phyloP scores from a whole-genome alignment of 148 eudicot species.

The Silene latifolia region DNA sequence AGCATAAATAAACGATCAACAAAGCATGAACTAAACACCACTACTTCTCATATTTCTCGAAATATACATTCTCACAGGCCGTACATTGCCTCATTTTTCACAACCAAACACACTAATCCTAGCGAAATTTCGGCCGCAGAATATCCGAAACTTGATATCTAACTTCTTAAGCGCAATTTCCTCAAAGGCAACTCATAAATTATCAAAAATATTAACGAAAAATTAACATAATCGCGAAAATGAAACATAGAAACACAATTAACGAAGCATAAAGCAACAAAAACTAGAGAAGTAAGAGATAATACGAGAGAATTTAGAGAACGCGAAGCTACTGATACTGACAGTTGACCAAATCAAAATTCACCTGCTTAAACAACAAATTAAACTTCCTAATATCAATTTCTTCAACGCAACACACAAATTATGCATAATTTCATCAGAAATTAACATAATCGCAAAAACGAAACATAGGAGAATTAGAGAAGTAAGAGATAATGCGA shows the following conservation, averaged over 20 bases:
- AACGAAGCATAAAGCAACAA: neutral
- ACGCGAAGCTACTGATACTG: neutral
- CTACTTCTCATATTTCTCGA: slow-evolving; percentile 42
- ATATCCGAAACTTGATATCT: slow-evolving; percentile 26
- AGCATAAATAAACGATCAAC: no score
- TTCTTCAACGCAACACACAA: neutral
- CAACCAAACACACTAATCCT: slow-evolving; percentile 23
- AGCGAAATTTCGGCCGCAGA: slow-evolving; percentile 12
- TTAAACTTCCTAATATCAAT: neutral
- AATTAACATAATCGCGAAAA: slow-evolving; percentile 1
- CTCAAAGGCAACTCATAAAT: neutral
- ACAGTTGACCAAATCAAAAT: slow-evolving; percentile 2
- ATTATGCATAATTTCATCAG: neutral
- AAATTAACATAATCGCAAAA: neutral
- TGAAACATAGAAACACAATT: no score
- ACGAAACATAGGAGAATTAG: slow-evolving; percentile 20
- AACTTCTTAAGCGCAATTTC: slow-evolving; percentile 11
- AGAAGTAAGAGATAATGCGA: neutral
- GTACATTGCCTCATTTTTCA: slow-evolving; percentile 27
- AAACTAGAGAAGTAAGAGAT: no score
- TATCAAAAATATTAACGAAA: neutral
- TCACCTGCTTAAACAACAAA: slow-evolving; percentile 23
- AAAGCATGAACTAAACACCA: neutral
- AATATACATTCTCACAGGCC: slow-evolving; percentile 24
- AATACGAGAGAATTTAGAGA: neutral